These are phyloP conservation scores for Blakeslea trispora DNA, from an alignment of 371 early-diverging fungal species.

Conservation along the genomic window DNA sequence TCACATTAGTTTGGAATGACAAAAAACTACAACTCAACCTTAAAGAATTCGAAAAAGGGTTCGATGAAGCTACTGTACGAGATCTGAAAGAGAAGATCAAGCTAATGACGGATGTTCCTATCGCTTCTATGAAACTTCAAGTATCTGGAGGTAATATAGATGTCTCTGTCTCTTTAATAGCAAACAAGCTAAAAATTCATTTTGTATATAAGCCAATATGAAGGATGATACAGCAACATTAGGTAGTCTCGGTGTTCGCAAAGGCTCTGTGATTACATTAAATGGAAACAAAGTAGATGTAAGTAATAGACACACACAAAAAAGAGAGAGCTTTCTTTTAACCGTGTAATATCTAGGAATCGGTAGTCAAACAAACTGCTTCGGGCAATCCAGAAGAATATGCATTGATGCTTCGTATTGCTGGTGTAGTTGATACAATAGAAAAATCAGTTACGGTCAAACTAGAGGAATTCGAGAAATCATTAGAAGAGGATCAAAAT, in stretches of 20 bases:
- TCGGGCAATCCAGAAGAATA: constrained; percentile 58
- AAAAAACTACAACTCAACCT: constrained; percentile 37
- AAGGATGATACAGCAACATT: constrained; percentile 66
- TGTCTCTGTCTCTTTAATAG: no score
- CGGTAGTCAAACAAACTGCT: constrained; percentile 51
- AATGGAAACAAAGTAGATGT: constrained; percentile 61
- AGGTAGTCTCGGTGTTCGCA: constrained; percentile 54
- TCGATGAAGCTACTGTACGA: constrained; percentile 40
- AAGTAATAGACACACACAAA: constrained; percentile 13
- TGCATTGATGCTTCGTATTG: constrained; percentile 38
- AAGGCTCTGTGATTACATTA: constrained; percentile 49
- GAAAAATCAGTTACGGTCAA: constrained; percentile 16
- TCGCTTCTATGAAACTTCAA: constrained; percentile 46
- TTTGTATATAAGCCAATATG: constrained; percentile 46
- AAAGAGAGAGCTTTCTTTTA: no score
- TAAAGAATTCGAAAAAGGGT: constrained; percentile 33
- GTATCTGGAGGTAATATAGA: constrained; percentile 47
- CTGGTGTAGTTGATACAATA: constrained; percentile 28
- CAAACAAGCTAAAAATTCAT: not conserved
- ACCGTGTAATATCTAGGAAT: constrained; percentile 31
- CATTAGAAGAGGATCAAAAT: constrained; percentile 11
- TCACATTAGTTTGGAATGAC: constrained; percentile 39
- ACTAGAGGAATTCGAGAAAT: constrained; percentile 23
- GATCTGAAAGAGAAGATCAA: constrained; percentile 48
- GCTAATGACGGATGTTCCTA: constrained; percentile 44